Evolutionary conservation across 139 green algal species (phyloP).

Genomic region (Deuterostichococcus epilithicus): DNA sequence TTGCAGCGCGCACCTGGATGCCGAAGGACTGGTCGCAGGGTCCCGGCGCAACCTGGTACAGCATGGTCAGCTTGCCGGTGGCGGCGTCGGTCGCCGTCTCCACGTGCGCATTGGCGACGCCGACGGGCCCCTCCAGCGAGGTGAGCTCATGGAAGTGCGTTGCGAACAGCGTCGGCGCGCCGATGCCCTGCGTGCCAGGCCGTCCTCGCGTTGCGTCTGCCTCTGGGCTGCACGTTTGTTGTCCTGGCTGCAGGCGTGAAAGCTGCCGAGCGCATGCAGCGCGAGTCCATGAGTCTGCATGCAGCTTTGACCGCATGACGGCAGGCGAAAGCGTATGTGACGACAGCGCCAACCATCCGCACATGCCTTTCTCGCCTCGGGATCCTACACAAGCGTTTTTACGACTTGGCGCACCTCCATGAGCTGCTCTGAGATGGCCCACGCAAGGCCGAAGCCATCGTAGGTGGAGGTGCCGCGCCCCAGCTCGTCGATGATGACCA

Average conservation of each 20-base stretch:
- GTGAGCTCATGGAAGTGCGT: constrained; percentile 99
- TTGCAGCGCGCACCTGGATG: too few relatives aligned
- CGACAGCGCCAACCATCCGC: too few relatives aligned
- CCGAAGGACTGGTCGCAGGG: constrained; percentile 92
- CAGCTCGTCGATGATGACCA: constrained; percentile 98
- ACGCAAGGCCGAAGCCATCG: constrained; percentile 96
- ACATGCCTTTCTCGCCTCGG: too few relatives aligned
- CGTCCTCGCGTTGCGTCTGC: too few relatives aligned
- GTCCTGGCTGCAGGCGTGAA: too few relatives aligned
- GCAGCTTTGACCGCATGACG: too few relatives aligned
- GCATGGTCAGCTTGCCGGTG: constrained; percentile 84
- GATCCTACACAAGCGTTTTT: too few relatives aligned
- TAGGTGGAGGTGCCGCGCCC: constrained; percentile 93
- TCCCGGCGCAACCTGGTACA: constrained; percentile 81
- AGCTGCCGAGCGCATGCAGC: too few relatives aligned
- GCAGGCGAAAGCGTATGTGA: too few relatives aligned
- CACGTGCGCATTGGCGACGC: constrained; percentile 79
- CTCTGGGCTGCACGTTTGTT: too few relatives aligned
- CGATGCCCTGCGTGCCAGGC: constrained; percentile 9
- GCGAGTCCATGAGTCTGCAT: too few relatives aligned
- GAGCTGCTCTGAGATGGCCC: constrained; percentile 93
- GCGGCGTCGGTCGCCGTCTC: constrained; percentile 58
- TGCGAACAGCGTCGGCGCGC: constrained; percentile 83
- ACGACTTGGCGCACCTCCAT: constrained; percentile 54
- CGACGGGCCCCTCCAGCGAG: constrained; percentile 54